phyloP scores from a whole-genome alignment of 164 flowering plant genomes.

The Platanus orientalis region DNA sequence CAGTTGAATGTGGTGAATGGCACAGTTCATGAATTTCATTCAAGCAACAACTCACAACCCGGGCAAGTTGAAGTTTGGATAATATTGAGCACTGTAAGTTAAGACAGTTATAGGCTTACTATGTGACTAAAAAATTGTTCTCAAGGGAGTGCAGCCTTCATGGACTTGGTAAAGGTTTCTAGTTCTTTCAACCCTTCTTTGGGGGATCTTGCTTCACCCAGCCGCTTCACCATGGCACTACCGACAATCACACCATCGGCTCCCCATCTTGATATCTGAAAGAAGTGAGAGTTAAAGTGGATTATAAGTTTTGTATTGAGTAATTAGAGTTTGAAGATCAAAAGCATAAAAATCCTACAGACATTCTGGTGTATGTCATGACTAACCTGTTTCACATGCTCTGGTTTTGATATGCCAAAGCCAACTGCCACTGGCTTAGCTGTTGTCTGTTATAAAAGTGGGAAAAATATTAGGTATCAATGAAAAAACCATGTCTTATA shows the following conservation, averaged over 20 bases:
- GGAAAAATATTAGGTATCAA: background rate
- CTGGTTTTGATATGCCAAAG: slow-evolving; percentile 91
- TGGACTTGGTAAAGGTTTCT: slow-evolving; percentile 57
- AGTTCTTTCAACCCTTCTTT: slow-evolving; percentile 78
- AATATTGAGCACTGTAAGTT: background rate
- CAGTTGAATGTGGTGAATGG: slow-evolving; percentile 21
- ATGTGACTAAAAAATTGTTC: slow-evolving; percentile 8
- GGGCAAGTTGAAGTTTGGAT: slow-evolving; percentile 6
- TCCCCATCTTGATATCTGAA: slow-evolving; percentile 88
- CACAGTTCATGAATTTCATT: slow-evolving; percentile 20
- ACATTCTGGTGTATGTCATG: background rate
- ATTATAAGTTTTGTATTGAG: background rate
- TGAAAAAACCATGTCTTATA: background rate
- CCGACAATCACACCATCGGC: slow-evolving; percentile 98
- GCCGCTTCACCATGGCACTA: slow-evolving; percentile 78
- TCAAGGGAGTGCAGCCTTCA: slow-evolving; percentile 62
- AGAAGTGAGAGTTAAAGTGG: slow-evolving; percentile 4
- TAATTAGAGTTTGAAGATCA: background rate
- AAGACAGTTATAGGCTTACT: background rate
- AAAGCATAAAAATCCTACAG: background rate
- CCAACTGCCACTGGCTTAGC: slow-evolving; percentile 91
- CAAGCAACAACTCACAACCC: slow-evolving; percentile 14
- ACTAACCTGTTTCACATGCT: slow-evolving; percentile 83
- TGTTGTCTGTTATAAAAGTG: slow-evolving; percentile 46
- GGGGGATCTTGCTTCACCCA: slow-evolving; percentile 76